Conservation (phyloP, 2,329 filamentous ascomycete species). For the Microdochium paspali region DNA sequence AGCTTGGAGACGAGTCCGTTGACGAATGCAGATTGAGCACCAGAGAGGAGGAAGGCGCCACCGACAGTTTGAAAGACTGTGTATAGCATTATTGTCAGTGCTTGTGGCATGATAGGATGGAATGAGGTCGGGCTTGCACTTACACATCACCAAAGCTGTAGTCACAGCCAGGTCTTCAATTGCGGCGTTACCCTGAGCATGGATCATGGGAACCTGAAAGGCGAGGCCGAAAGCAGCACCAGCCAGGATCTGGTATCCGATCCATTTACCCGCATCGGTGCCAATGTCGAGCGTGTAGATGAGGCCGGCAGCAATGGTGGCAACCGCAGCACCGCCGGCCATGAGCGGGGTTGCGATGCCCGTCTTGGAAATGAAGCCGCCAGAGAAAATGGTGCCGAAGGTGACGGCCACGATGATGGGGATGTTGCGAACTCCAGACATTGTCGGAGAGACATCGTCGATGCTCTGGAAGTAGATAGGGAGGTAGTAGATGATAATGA, state of each 20-base stretch:
- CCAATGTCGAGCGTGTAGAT: conserved; percentile 17
- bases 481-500: conserved; percentile 25
- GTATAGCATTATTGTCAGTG: too few species aligned
- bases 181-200: conserved; percentile 18
- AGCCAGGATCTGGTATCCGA: conserved; percentile 30
- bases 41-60: conserved; percentile 28
- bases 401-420: conserved; percentile 24
- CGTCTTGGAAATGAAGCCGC: conserved; percentile 14
- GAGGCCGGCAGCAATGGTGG: conserved; percentile 18
- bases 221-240: conserved; percentile 24
- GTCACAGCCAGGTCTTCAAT: conserved; percentile 23
- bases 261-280: conserved; percentile 23
- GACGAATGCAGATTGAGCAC: conserved; percentile 25
- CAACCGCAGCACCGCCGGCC: conserved; percentile 22
- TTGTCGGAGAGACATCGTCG: conserved; percentile 17
- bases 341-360: conserved; percentile 21
- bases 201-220: conserved; percentile 26
- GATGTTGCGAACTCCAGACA: conserved; percentile 23
- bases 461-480: conserved; percentile 31
- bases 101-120: too few species aligned
- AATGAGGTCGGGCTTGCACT: neutral
- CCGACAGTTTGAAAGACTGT: conserved; percentile 27
- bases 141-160: conserved; percentile 4
- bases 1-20: conserved; percentile 15
- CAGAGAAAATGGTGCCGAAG: conserved; percentile 16